These are phyloP conservation scores for Cryptosporidium parvum DNA, from an alignment of 169 alveolate genomes.

Conservation along the genomic window DNA sequence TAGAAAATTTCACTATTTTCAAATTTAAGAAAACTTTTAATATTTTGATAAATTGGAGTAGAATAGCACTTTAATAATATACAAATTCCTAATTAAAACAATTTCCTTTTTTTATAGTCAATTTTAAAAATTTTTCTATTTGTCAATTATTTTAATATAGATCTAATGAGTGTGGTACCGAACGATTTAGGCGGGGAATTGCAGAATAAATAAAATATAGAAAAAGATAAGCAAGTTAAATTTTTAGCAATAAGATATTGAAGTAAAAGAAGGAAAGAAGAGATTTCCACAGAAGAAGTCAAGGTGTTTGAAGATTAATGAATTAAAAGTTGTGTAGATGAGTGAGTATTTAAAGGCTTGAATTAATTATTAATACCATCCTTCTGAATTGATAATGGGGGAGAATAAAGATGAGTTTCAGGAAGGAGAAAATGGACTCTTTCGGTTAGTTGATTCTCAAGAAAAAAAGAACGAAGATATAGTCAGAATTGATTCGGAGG, in stretches of 20 bases:
- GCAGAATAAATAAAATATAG: background rate
- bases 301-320: background rate
- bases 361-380: background rate
- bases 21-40: too few relatives aligned
- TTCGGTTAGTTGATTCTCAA: background rate
- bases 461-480: background rate
- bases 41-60: too few relatives aligned
- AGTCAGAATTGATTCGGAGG: background rate
- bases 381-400: background rate
- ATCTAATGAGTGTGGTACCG: conserved; percentile 11
- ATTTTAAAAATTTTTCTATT: background rate
- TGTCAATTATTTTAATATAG: background rate
- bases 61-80: background rate
- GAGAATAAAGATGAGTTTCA: background rate
- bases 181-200: background rate
- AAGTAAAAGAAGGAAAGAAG: background rate
- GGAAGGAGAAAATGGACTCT: background rate
- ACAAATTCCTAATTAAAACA: too few relatives aligned
- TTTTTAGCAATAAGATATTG: background rate
- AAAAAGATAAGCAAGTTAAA: background rate
- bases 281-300: background rate
- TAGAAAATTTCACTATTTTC: background rate
- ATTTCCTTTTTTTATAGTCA: background rate
- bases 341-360: background rate
- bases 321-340: background rate